Percentiles rank a stretch among this genome's conserved stretches.
Conservation (phyloP, 1,284 basidiomycete species). For the Limonomyces culmigenus region DNA sequence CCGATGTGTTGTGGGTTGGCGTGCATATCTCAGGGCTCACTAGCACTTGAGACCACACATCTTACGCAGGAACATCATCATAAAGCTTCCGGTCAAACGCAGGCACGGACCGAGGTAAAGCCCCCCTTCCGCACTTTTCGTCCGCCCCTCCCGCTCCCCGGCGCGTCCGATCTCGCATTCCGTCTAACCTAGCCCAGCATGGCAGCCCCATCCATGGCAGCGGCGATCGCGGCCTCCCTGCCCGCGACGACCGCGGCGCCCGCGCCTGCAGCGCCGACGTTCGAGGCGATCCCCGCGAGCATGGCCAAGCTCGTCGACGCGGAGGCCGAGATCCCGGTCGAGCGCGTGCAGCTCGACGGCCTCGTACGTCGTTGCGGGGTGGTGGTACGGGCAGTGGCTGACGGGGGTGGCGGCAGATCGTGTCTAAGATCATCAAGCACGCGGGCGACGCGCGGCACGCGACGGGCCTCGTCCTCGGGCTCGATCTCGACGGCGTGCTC, state of each 20-base stretch:
- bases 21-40: no score
- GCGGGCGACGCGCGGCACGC: slow-evolving; percentile 53
- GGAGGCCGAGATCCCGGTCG: slow-evolving; percentile 72
- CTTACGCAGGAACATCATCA: no score
- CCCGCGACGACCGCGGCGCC: slow-evolving; percentile 46
- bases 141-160: no score
- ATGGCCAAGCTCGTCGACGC: slow-evolving; percentile 85
- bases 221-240: slow-evolving; percentile 69
- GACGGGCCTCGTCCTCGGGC: slow-evolving; percentile 75
- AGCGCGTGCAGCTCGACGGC: slow-evolving; percentile 67
- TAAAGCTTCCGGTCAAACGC: no score
- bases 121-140: no score
- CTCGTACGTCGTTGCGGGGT: slow-evolving; percentile 35
- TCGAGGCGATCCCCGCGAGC: slow-evolving; percentile 73
- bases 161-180: no score
- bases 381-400: neutral
- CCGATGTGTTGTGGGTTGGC: no score
- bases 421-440: slow-evolving; percentile 88
- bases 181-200: no score
- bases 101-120: no score
- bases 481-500: slow-evolving; percentile 82
- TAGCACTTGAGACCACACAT: no score
- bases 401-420: slow-evolving; percentile 37
- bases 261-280: slow-evolving; percentile 41
- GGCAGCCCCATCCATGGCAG: slow-evolving; percentile 68